phyloP scores from a whole-genome alignment of 345 rosid genomes.

The Boechera divaricarpa region DNA sequence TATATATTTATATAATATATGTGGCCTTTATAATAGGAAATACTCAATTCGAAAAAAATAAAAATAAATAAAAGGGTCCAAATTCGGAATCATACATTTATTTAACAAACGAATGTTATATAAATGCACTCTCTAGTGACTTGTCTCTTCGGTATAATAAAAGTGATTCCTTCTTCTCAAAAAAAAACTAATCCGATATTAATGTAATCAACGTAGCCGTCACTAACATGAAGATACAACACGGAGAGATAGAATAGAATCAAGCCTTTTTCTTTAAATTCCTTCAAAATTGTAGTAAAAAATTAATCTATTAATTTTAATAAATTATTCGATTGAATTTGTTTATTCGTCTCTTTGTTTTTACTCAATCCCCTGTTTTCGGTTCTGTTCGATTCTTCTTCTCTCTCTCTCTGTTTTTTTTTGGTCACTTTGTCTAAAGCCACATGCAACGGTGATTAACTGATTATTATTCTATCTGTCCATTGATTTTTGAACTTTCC shows the following conservation, averaged over 20 bases:
- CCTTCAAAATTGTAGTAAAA: background rate
- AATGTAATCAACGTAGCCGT: slow-evolving; percentile 5
- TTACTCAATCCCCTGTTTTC: slow-evolving; percentile 21
- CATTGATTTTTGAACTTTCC: slow-evolving; percentile 33
- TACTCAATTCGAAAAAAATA: too few species aligned
- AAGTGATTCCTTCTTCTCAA: slow-evolving; percentile 11
- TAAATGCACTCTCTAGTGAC: slow-evolving; percentile 11
- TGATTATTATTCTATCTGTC: slow-evolving; percentile 26
- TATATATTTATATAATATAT: background rate
- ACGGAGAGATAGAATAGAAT: too few species aligned
- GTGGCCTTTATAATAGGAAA: background rate
- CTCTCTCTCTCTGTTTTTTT: background rate
- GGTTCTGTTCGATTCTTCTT: slow-evolving; percentile 40
- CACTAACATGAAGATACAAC: background rate
- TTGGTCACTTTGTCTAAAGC: slow-evolving; percentile 18
- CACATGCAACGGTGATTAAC: slow-evolving; percentile 45
- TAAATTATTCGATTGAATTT: slow-evolving; percentile 17
- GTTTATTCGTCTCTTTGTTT: slow-evolving; percentile 32
- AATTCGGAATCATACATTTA: background rate
- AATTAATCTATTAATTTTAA: too few species aligned
- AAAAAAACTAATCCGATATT: slow-evolving; percentile 8
- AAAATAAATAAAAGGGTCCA: background rate
- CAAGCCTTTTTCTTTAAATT: slow-evolving; percentile 7
- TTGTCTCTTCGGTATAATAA: slow-evolving; percentile 13
- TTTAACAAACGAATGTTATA: slow-evolving; percentile 9